Evolutionary conservation across 148 eudicot species (phyloP).

Genomic region (Vaccinium corymbosum): DNA sequence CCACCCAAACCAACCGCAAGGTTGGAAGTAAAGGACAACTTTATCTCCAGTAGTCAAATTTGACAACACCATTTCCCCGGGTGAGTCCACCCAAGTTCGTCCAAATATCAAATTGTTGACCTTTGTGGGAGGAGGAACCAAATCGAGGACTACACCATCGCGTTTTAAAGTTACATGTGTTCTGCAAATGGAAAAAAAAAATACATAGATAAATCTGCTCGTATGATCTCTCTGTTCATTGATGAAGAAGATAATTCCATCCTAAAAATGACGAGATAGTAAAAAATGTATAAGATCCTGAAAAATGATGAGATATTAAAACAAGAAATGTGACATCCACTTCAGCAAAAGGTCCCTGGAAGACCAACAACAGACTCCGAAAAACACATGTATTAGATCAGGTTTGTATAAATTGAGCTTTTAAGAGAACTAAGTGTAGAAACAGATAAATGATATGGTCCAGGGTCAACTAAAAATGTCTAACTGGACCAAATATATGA

Average conservation of each 20-base stretch:
- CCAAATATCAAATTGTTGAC: constrained; percentile 92
- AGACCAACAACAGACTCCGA: constrained; percentile 6
- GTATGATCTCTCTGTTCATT: neutral
- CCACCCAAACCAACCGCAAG: constrained; percentile 99
- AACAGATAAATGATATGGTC: neutral
- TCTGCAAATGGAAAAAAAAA: constrained; percentile 33
- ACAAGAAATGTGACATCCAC: neutral
- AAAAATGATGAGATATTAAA: too few species aligned
- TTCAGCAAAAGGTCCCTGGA: neutral
- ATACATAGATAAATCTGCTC: neutral
- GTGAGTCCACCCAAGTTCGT: constrained; percentile 96
- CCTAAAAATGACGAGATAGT: too few species aligned
- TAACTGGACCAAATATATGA: neutral
- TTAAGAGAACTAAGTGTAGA: neutral
- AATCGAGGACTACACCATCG: constrained; percentile 75
- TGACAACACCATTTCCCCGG: constrained; percentile 89
- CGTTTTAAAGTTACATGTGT: constrained; percentile 72
- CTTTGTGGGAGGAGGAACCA: constrained; percentile 97
- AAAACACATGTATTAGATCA: neutral
- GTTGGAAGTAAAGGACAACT: constrained; percentile 92
- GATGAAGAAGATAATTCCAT: neutral
- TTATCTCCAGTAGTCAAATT: constrained; percentile 89
- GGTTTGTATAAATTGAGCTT: neutral
- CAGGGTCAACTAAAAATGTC: neutral
- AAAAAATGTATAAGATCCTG: neutral